Evolutionary conservation across 2,329 filamentous ascomycete species (phyloP).

Genomic region (Fusarium liriodendri): DNA sequence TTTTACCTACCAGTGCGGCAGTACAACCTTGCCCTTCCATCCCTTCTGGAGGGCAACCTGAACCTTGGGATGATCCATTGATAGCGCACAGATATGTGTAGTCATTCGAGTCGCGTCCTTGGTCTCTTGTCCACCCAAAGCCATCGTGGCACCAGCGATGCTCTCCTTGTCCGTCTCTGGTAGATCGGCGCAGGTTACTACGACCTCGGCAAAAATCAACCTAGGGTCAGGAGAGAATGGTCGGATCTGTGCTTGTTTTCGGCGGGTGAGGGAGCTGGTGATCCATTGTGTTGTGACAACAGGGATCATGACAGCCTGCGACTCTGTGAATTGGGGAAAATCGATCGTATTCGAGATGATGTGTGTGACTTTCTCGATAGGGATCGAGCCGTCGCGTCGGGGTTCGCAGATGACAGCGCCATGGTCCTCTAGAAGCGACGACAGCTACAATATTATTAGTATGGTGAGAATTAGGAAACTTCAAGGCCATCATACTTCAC

Average conservation of each 20-base stretch:
- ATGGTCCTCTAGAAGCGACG: conserved; percentile 58
- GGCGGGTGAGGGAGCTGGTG: conserved; percentile 73
- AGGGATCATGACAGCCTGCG: conserved; percentile 81
- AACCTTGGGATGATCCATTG: conserved; percentile 79
- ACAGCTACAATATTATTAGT: conserved; percentile 50
- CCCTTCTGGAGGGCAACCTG: conserved; percentile 71
- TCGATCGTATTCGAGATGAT: conserved; percentile 81
- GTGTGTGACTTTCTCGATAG: conserved; percentile 63
- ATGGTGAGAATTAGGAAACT: too few species aligned
- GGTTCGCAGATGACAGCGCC: conserved; percentile 62
- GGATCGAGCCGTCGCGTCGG: conserved; percentile 60
- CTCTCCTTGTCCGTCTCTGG: conserved; percentile 90
- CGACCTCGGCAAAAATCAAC: conserved; percentile 88
- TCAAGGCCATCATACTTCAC: conserved; percentile 48
- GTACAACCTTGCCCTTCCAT: conserved; percentile 81
- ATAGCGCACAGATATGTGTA: conserved; percentile 90
- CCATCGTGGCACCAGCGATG: conserved; percentile 88
- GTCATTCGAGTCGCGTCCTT: conserved; percentile 77
- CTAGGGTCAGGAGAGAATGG: conserved; percentile 91
- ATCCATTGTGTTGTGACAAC: conserved; percentile 90
- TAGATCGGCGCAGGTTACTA: conserved; percentile 85
- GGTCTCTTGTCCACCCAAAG: conserved; percentile 86
- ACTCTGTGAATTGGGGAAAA: conserved; percentile 85
- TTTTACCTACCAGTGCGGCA: conserved; percentile 84
- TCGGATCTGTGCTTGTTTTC: conserved; percentile 80